Evolutionary conservation across 257 asterid species (phyloP).

Genomic region (Salvia rosmarinus): DNA sequence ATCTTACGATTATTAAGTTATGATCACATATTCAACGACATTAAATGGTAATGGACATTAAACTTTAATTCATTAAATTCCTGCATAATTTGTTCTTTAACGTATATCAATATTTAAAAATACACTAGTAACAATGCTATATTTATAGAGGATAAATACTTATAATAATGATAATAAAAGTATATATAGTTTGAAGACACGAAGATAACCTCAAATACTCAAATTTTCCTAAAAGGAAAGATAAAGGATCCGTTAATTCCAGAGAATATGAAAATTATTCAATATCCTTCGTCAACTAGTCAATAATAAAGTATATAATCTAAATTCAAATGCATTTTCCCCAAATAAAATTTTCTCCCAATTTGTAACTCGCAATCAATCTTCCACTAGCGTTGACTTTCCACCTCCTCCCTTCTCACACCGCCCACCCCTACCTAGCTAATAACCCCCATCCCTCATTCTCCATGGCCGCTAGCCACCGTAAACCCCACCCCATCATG

Average conservation of each 20-base stretch:
- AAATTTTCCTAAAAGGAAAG: too few species aligned
- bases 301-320: neutral
- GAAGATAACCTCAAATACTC: too few species aligned
- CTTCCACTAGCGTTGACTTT: constrained; percentile 44
- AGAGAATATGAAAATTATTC: neutral
- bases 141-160: too few species aligned
- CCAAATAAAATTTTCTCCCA: constrained; percentile 39
- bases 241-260: neutral
- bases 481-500: constrained; percentile 39
- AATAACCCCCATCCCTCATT: constrained; percentile 27
- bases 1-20: too few species aligned
- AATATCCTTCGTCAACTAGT: neutral
- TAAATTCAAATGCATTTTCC: constrained; percentile 42
- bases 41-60: too few species aligned
- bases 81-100: too few species aligned
- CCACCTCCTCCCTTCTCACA: constrained; percentile 3
- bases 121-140: too few species aligned
- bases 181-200: too few species aligned
- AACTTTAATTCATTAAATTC: too few species aligned
- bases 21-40: too few species aligned
- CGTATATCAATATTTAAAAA: too few species aligned
- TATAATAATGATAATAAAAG: too few species aligned
- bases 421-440: neutral
- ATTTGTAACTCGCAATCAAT: constrained; percentile 5
- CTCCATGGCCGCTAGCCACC: constrained; percentile 44